A percentile compares a stretch with the other conserved stretches of the same genome.
These are phyloP conservation scores for Styphnolobium japonicum DNA, from an alignment of 306 rosid genomes.

Conservation along the genomic window DNA sequence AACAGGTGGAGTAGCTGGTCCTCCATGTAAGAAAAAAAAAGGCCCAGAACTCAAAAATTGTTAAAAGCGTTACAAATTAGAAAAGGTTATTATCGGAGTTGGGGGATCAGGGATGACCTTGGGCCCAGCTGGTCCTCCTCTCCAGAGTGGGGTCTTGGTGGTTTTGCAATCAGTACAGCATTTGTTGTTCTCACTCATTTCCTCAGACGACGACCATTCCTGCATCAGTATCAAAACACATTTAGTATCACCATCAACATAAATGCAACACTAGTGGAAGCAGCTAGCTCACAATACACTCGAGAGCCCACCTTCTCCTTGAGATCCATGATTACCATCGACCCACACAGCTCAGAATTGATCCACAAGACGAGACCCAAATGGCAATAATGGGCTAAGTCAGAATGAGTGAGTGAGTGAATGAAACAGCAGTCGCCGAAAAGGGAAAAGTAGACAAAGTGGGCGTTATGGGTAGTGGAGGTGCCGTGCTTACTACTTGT, in stretches of 20 bases:
- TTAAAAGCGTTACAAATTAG: background rate
- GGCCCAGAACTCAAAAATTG: background rate
- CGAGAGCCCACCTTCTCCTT: slow-evolving; percentile 33
- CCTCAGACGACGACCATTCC: slow-evolving; percentile 35
- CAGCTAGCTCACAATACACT: background rate
- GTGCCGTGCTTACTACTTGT: background rate
- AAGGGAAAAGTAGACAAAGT: background rate
- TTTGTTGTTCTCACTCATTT: slow-evolving; percentile 34
- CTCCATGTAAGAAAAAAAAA: too few relatives aligned
- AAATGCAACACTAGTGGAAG: background rate
- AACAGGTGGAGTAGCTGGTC: background rate
- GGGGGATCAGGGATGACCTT: slow-evolving; percentile 53
- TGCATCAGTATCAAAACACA: background rate
- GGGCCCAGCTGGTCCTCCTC: slow-evolving; percentile 83
- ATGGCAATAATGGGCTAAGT: background rate
- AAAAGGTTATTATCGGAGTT: too few relatives aligned
- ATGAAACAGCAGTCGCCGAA: slow-evolving; percentile 5
- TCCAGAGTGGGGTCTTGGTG: slow-evolving; percentile 81
- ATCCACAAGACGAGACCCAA: background rate
- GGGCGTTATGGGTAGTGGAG: background rate
- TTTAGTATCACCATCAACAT: background rate
- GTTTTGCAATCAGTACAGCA: slow-evolving; percentile 63
- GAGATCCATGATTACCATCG: slow-evolving; percentile 43
- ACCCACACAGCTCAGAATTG: background rate
- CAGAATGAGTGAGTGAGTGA: too few relatives aligned